A percentile compares a stretch with the other conserved stretches of the same genome.
Conservation (phyloP, 179 eudicot species). For the Nepenthes alata region DNA sequence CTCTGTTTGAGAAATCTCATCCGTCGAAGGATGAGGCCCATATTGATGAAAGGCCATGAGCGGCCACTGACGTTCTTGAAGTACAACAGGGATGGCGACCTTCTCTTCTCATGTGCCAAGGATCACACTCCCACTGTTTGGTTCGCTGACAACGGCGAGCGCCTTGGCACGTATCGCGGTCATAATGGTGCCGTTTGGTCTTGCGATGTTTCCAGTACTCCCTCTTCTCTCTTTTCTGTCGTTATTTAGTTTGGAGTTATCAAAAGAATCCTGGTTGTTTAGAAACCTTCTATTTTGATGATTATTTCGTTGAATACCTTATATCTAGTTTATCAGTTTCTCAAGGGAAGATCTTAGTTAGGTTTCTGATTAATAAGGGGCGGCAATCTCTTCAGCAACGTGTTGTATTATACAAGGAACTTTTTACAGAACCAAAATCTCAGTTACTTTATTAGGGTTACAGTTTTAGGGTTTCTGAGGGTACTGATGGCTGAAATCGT, state of each 20-base stretch:
- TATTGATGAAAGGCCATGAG: constrained; percentile 90
- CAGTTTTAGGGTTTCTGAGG: neutral
- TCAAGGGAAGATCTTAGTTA: too few species aligned
- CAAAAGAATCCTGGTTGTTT: too few species aligned
- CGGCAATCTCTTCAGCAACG: too few species aligned
- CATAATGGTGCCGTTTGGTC: constrained; percentile 95
- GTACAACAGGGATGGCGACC: constrained; percentile 76
- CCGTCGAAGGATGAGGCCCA: constrained; percentile 60
- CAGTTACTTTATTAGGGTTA: neutral
- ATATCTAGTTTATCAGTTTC: too few species aligned
- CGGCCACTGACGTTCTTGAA: constrained; percentile 80
- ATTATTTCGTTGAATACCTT: too few species aligned
- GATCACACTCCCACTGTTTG: constrained; percentile 80
- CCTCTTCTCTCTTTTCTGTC: neutral
- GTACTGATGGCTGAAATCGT: neutral
- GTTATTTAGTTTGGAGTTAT: neutral
- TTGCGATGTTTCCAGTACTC: constrained; percentile 58
- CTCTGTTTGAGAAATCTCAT: too few species aligned
- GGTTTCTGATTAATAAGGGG: too few species aligned
- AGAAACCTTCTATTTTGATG: too few species aligned
- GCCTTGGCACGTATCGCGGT: constrained; percentile 76
- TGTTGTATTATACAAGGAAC: too few species aligned
- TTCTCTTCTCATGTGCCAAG: constrained; percentile 78
- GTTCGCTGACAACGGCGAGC: constrained; percentile 84
- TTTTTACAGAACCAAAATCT: neutral